A percentile compares a stretch with the other conserved stretches of the same genome.
phyloP scores from a whole-genome alignment of 1,284 basidiomycete genomes.

The Tilletiopsis washingtonensis region DNA sequence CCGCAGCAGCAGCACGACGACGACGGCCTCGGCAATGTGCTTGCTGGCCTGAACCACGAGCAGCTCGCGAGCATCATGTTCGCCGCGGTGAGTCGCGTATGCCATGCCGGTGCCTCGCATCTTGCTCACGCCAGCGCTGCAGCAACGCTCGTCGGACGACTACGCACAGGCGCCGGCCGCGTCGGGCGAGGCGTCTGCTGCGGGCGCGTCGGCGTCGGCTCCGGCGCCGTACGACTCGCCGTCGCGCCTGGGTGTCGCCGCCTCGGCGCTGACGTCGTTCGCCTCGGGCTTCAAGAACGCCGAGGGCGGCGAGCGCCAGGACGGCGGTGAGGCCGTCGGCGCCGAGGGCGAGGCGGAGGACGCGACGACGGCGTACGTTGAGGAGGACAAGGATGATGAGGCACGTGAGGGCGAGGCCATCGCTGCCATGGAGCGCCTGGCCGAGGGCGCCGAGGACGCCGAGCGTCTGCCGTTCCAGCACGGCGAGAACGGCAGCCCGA shows the following conservation, averaged over 20 bases:
- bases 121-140: too few relatives aligned
- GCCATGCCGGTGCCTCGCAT: too few relatives aligned
- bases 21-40: constrained; percentile 31
- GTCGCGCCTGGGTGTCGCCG: too few relatives aligned
- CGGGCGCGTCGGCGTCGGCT: too few relatives aligned
- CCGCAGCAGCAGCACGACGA: too few relatives aligned
- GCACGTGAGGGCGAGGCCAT: not conserved
- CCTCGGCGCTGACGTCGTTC: constrained; percentile 34
- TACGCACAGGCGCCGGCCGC: too few relatives aligned
- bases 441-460: not conserved
- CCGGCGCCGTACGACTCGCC: too few relatives aligned
- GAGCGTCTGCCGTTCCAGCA: too few relatives aligned
- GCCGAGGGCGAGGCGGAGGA: constrained; percentile 11
- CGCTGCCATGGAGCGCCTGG: not conserved
- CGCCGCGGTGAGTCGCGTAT: constrained; percentile 16
- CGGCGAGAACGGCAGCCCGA: too few relatives aligned
- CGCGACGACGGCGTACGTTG: too few relatives aligned
- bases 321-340: constrained; percentile 1
- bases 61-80: constrained; percentile 39
- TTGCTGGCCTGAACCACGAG: constrained; percentile 34
- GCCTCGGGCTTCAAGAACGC: constrained; percentile 28
- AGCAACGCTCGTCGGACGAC: too few relatives aligned
- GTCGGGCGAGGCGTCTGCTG: too few relatives aligned
- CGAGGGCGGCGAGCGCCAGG: constrained; percentile 2
- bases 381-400: not conserved